phyloP scores from a whole-genome alignment of 768 basidiomycete species.

The Phlegmacium glaucopus region DNA sequence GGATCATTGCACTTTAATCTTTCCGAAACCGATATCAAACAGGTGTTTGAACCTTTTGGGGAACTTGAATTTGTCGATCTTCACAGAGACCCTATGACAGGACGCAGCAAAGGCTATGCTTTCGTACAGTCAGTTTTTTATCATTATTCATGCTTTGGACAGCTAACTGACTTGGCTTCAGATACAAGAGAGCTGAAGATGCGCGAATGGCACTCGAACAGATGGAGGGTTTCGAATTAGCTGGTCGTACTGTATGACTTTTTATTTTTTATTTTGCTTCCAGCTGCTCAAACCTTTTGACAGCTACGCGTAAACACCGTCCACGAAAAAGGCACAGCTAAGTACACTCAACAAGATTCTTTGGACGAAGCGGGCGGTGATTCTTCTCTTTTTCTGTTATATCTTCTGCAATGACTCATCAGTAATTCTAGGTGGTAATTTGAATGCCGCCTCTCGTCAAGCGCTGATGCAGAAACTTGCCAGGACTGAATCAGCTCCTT shows the following conservation, averaged over 20 bases:
- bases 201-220: conserved; percentile 97
- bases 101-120: conserved; percentile 95
- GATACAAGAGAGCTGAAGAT: conserved; percentile 88
- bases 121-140: conserved; percentile 80
- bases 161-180: conserved; percentile 22
- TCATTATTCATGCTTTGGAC: background rate
- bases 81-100: conserved; percentile 91
- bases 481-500: conserved; percentile 72
- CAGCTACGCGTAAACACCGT: conserved; percentile 90
- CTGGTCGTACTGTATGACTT: conserved; percentile 79
- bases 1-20: conserved; percentile 97
- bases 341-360: conserved; percentile 73
- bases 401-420: conserved; percentile 7
- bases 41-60: conserved; percentile 99
- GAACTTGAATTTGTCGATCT: conserved; percentile 98
- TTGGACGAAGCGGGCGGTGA: conserved; percentile 89
- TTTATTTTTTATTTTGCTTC: background rate
- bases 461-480: conserved; percentile 99
- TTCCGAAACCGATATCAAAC: conserved; percentile 94
- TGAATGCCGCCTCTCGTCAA: conserved; percentile 97
- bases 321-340: conserved; percentile 81
- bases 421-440: conserved; percentile 75
- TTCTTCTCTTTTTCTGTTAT: conserved; percentile 1
- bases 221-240: conserved; percentile 98
- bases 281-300: conserved; percentile 4